Evolutionary conservation across 257 asterid genomes (phyloP).

Genomic region (Solanum phureja): DNA sequence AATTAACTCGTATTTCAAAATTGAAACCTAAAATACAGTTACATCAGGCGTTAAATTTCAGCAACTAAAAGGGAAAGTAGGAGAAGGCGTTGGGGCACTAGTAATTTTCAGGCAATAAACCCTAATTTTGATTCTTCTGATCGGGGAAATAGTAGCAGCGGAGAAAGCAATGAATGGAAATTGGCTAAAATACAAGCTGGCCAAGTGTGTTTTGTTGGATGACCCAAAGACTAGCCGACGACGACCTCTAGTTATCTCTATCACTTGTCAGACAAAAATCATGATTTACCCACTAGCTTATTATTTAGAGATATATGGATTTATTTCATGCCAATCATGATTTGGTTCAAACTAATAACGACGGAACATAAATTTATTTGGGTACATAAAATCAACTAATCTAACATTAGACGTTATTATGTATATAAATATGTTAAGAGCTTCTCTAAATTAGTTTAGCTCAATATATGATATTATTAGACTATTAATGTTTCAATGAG

Average conservation of each 20-base stretch:
- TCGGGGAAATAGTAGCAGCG: not conserved
- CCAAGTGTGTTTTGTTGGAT: not conserved
- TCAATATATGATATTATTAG: no score
- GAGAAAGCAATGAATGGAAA: not conserved
- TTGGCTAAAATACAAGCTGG: not conserved
- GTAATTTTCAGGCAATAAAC: not conserved
- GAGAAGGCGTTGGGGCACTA: not conserved
- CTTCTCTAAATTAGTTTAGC: no score
- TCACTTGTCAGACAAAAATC: not conserved
- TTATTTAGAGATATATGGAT: not conserved
- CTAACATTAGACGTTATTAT: no score
- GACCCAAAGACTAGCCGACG: not conserved
- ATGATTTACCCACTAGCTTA: not conserved
- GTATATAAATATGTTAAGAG: no score
- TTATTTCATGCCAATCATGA: not conserved
- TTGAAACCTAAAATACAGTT: slow-evolving; percentile 2
- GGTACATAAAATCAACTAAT: not conserved
- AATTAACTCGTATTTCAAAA: not conserved
- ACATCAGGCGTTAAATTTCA: not conserved
- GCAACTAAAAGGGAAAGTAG: not conserved
- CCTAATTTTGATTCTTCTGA: not conserved
- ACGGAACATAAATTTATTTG: not conserved
- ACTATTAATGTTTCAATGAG: no score
- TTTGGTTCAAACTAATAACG: not conserved
- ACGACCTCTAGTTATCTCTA: not conserved